Conservation (phyloP, 1,284 basidiomycete species). For the Ceratobasidium theobromae region DNA sequence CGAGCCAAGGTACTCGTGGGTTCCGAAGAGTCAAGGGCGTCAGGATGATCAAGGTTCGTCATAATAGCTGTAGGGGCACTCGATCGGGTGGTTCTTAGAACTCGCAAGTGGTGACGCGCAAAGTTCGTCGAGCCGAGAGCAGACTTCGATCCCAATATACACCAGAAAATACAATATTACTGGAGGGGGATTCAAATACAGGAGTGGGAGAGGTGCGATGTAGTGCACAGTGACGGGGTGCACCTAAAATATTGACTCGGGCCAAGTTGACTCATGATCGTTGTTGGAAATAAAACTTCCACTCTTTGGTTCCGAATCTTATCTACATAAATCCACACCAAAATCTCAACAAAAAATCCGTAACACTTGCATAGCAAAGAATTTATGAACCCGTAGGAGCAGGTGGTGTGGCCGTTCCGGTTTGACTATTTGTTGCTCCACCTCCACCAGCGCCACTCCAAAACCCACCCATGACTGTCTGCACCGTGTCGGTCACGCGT, state of each 20-base stretch:
- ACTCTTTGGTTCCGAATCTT: no score
- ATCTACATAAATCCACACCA: no score
- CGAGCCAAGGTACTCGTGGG: not conserved
- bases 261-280: slow-evolving; percentile 19
- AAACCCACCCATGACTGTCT: slow-evolving; percentile 68
- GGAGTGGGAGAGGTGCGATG: no score
- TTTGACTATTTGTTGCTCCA: not conserved
- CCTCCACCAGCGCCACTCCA: slow-evolving; percentile 15
- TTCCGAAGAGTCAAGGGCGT: not conserved
- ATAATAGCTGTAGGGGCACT: not conserved
- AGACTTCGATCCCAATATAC: no score
- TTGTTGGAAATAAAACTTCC: slow-evolving; percentile 19
- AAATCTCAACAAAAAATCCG: not conserved
- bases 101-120: no score
- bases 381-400: slow-evolving; percentile 8
- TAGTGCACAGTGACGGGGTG: no score
- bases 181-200: no score
- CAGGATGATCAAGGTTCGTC: slow-evolving; percentile 1
- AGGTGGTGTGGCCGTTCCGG: slow-evolving; percentile 10
- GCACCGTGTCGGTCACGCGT: slow-evolving; percentile 68
- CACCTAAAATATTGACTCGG: no score
- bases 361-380: not conserved
- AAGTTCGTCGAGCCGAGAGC: no score
- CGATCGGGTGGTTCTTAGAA: no score
- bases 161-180: no score